These are phyloP conservation scores for Schizosaccharomyces lindneri DNA, from an alignment of 805 yeast genomes.

Conservation along the genomic window DNA sequence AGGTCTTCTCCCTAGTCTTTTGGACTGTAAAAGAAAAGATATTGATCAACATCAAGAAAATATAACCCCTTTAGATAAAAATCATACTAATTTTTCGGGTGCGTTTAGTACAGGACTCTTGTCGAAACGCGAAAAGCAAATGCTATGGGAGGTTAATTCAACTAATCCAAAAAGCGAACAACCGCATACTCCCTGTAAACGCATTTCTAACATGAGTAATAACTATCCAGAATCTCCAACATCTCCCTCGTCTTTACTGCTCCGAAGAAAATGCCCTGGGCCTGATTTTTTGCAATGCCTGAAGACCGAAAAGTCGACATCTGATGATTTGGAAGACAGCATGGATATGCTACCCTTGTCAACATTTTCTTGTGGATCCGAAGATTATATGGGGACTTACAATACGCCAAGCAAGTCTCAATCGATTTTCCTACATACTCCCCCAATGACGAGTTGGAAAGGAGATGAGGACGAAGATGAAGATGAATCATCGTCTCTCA, in stretches of 20 bases:
- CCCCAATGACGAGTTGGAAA: not conserved
- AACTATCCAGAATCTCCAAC: not conserved
- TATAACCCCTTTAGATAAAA: not conserved
- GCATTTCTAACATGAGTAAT: not conserved
- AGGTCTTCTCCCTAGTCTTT: not conserved
- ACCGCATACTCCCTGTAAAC: not conserved
- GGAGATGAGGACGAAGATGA: not conserved
- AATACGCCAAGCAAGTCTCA: not conserved
- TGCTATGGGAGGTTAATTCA: not conserved
- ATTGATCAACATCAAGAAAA: not conserved
- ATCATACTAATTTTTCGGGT: not conserved
- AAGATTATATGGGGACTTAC: not conserved
- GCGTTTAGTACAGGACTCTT: not conserved
- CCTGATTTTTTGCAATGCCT: no score
- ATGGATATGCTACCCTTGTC: not conserved
- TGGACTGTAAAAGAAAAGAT: no score
- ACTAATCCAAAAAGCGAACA: not conserved
- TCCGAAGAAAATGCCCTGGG: no score
- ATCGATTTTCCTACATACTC: not conserved
- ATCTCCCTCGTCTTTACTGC: not conserved
- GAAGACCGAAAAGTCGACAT: not conserved
- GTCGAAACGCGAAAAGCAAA: not conserved
- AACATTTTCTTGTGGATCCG: not conserved
- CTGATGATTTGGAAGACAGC: not conserved
- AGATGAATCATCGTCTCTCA: not conserved